Base-by-base conservation (phyloP, 2,329 filamentous ascomycete species). In the Botryotinia globosa region DNA sequence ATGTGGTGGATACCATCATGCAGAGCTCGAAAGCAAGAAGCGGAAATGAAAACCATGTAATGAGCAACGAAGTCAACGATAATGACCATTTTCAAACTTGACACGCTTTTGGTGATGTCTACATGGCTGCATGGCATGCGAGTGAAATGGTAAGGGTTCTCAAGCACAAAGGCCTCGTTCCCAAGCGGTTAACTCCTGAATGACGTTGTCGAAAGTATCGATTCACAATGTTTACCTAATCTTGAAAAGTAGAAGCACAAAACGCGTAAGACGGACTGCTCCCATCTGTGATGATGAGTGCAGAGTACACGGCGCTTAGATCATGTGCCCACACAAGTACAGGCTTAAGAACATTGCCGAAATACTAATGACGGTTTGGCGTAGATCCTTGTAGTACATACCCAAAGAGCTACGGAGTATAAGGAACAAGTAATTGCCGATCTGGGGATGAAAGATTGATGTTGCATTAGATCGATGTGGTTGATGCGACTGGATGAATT, bases 401-500 rank as follows among this genome's bases (percentile, higher is more conserved):
- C 3, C 29, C 29, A 34, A 48, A 65, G 44, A 48, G 18, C 12
- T 65, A 48, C 22, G 32, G 14, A 56, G 14, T 7, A 16, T 25
- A 29, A 32, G 14, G 25, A 56, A 56, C 22, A 56, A 42, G 8
- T 37, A 56, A n/a, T 9, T 22, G 18, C 54, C 25, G 48, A 67
- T 56, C 18, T 32, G 34, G 10, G n/a, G 32, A 25, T 39, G 16
- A 37, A 29, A 56, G 29, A 42, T 29, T 42, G 10, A 67, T 44
- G 39, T 61, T 44, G 29, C 37, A 44, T 69, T 69, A 32, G 51
- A 69, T 59, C 16, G n/a, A 22, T n/a, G 20, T 44, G 51, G 42
- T 69, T 59, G 6, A 69, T 69, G n/a, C 29, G 37, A 56, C 32
- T 54, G 64, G 45, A 39, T 37, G 64, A 66, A 67, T 54, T 29